Conservation (phyloP, 306 rosid species). For the cucumber (Cucumis sativus) region DNA sequence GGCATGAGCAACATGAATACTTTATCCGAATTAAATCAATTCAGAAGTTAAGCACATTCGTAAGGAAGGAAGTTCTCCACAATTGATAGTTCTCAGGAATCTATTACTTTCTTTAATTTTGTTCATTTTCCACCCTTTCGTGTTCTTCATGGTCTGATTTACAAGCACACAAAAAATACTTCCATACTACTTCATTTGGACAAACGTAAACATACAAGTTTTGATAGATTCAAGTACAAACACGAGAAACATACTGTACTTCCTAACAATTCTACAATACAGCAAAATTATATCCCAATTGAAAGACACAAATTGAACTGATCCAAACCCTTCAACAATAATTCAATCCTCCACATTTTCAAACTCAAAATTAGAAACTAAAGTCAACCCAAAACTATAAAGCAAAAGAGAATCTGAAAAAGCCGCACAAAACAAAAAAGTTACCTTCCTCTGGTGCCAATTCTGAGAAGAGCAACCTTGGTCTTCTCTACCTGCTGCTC, state of each 20-base stretch:
- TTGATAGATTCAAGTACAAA: neutral
- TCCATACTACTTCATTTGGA: neutral
- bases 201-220: neutral
- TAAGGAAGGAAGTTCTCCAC: neutral
- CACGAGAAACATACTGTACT: neutral
- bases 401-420: neutral
- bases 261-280: neutral
- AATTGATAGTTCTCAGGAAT: neutral
- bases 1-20: neutral
- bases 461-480: conserved; percentile 50
- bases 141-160: neutral
- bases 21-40: neutral
- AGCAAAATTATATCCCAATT: neutral
- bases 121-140: neutral
- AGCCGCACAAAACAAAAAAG: neutral
- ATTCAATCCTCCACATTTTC: neutral
- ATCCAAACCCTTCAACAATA: neutral
- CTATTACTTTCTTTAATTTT: neutral
- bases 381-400: neutral
- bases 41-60: neutral
- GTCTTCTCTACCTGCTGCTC: conserved; percentile 46
- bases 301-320: neutral
- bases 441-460: conserved; percentile 92
- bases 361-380: neutral
- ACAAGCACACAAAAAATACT: neutral